Evolutionary conservation across 2,329 filamentous ascomycete species (phyloP), one percentile per base, ranked within the genome.

Genomic region (Scedosporium aurantiacum): DNA sequence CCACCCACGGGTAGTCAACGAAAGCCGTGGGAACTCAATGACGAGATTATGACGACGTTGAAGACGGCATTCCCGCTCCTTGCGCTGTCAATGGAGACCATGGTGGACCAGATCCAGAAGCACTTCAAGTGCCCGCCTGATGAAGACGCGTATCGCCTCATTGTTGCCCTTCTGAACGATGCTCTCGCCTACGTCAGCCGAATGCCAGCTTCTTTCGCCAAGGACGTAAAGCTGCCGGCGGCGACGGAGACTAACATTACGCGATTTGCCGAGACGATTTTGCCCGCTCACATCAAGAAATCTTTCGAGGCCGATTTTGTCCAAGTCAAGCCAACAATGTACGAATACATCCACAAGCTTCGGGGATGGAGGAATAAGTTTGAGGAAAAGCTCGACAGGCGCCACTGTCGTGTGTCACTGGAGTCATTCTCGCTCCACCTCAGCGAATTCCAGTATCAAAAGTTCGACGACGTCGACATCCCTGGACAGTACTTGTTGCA

Each of bases 261-360:
- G 6, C 85, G 93, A 1, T 99, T 99, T 69, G 92, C 94, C 1
- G 92, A 99, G 74, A 97, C 92, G 0, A 96, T 99, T 55, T 80
- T 99, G 60, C 95, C 95, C 1, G 83, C 88, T 3, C 94, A 99
- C 74, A 97, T 99, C 68, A 88, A 95, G 70, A 93, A 92, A 70
- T 91, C 92, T 0, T 99, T 99, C 67, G 94, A 99, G 73, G 87
- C 86, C n/a, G 94, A 99, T 74, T 99, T 99, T 73, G 94, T 99
- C 14, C 79, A 84, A 61, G 89, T 92, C 70, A 97, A 96, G 74
- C 95, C 94, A 2, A 97, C 92, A 1, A 97, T 99, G 91, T 89
- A 89, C 71, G 92, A 97, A 72, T 99, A 99, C 77, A 97, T 99
- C 64, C 91, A 96, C 73, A 97, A 97, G 73, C 79, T 99, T 60